Percentiles rank a stretch among this genome's conserved stretches.
phyloP scores from a whole-genome alignment of 2,329 filamentous ascomycete species.

The Xylariaceae sp. region DNA sequence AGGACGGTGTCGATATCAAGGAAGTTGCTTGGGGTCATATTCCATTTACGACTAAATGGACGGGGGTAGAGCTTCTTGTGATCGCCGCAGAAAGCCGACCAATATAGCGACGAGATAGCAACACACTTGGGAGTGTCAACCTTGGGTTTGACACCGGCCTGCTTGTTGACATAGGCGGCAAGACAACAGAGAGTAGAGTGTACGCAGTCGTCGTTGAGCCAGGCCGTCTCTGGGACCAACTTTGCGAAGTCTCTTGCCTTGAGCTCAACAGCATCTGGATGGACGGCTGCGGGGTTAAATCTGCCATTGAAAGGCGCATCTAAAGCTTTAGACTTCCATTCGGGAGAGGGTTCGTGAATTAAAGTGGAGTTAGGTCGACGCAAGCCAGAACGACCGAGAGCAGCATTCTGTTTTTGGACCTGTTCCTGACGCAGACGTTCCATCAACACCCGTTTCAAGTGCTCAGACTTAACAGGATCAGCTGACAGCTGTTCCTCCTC shows the following conservation, averaged over 20 bases:
- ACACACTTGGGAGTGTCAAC: conserved; percentile 64
- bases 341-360: conserved; percentile 28
- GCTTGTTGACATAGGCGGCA: conserved; percentile 63
- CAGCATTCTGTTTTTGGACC: conserved; percentile 9
- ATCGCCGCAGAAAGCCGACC: conserved; percentile 58
- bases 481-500: conserved; percentile 24
- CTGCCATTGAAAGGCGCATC: conserved; percentile 22
- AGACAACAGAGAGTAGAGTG: conserved; percentile 70
- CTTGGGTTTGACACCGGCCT: conserved; percentile 58
- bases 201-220: conserved; percentile 81
- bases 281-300: conserved; percentile 23
- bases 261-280: conserved; percentile 59
- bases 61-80: conserved; percentile 56
- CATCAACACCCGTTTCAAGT: conserved; percentile 19
- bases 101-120: conserved; percentile 72
- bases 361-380: conserved; percentile 32
- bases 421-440: conserved; percentile 26
- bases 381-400: conserved; percentile 32
- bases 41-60: conserved; percentile 50
- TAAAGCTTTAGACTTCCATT: conserved; percentile 36
- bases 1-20: conserved; percentile 71
- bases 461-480: conserved; percentile 24
- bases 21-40: conserved; percentile 66
- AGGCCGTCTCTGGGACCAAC: conserved; percentile 62
- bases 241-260: conserved; percentile 67